phyloP scores from a whole-genome alignment of 2,329 filamentous ascomycete genomes.

The Neopestalotiopsis clavispora region DNA sequence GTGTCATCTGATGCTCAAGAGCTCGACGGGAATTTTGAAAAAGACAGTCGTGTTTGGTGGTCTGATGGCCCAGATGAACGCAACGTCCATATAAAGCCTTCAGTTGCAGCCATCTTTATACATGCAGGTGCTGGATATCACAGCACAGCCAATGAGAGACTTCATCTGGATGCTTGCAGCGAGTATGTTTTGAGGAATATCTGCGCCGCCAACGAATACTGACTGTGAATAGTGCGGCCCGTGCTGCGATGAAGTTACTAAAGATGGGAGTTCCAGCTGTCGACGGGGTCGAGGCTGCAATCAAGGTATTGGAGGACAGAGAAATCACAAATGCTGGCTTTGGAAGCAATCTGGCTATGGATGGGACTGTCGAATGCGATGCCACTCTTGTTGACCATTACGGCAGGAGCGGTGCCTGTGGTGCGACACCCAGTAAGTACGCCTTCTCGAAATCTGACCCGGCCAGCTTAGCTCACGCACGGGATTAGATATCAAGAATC shows the following conservation, averaged over 20 bases:
- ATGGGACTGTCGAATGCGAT: constrained; percentile 92
- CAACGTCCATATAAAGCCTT: constrained; percentile 38
- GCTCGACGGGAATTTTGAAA: background rate
- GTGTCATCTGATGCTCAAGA: constrained; percentile 1
- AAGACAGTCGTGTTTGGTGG: constrained; percentile 18
- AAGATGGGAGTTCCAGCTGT: constrained; percentile 79
- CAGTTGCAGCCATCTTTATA: constrained; percentile 77
- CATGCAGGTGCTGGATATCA: constrained; percentile 96
- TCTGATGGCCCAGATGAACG: constrained; percentile 49
- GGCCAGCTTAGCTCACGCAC: background rate
- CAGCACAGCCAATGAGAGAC: constrained; percentile 81
- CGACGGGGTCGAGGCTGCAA: constrained; percentile 88
- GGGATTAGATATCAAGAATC: constrained; percentile 82
- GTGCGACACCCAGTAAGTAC: constrained; percentile 82
- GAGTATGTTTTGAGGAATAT: constrained; percentile 64
- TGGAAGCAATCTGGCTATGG: constrained; percentile 90
- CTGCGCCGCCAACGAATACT: background rate
- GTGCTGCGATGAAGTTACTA: constrained; percentile 80
- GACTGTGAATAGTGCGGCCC: constrained; percentile 70
- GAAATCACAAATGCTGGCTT: constrained; percentile 97
- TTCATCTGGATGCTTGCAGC: constrained; percentile 85
- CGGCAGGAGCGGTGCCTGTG: constrained; percentile 90
- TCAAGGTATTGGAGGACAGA: constrained; percentile 86
- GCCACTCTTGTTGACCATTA: constrained; percentile 90
- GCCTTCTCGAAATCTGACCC: background rate